phyloP scores from a whole-genome alignment of 441 rosid species.

The Euphorbia celastroides region DNA sequence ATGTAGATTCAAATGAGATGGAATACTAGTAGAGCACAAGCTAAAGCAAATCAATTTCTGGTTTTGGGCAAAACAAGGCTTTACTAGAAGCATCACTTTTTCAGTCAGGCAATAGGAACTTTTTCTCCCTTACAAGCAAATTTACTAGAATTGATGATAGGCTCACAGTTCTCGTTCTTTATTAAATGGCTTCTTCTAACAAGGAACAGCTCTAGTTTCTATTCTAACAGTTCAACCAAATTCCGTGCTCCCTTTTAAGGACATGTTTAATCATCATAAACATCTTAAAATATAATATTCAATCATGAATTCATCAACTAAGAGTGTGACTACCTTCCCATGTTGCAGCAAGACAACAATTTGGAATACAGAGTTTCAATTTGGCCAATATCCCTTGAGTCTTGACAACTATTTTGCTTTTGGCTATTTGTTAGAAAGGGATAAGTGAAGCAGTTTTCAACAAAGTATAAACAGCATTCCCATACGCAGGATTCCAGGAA shows the following conservation, averaged over 20 bases:
- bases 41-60: background rate
- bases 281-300: background rate
- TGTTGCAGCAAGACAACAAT: background rate
- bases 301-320: background rate
- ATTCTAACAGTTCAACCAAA: background rate
- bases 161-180: background rate
- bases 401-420: background rate
- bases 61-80: background rate
- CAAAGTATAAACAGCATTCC: background rate
- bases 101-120: background rate
- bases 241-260: background rate
- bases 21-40: background rate
- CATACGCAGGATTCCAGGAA: too few species aligned
- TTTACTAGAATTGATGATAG: background rate
- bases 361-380: background rate
- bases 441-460: background rate
- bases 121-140: background rate
- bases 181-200: background rate
- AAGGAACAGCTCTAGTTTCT: background rate
- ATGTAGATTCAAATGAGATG: background rate
- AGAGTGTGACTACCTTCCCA: background rate
- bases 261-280: background rate
- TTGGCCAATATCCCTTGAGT: background rate
- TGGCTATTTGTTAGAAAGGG: background rate
- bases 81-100: background rate